Percentiles rank a stretch among this genome's conserved stretches.
These are phyloP conservation scores for Aspergillus bertholletiae DNA, from an alignment of 495 filamentous ascomycete genomes.

Conservation along the genomic window DNA sequence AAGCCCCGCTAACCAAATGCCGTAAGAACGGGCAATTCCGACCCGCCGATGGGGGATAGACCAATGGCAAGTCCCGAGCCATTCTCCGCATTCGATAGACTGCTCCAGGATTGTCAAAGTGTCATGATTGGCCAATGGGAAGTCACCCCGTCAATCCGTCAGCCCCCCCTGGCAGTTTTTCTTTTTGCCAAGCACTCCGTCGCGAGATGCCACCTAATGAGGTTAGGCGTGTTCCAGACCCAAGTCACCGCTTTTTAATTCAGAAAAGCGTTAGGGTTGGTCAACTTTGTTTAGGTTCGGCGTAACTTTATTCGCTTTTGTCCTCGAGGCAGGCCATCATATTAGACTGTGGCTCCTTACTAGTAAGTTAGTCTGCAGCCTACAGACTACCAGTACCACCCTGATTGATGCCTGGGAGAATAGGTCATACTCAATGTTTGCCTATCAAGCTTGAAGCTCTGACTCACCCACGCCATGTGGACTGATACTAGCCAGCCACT, in stretches of 20 bases:
- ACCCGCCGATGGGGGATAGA: neutral
- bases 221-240: constrained; percentile 8
- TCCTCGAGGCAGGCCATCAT: too few species aligned
- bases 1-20: constrained; percentile 1
- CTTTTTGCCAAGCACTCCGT: constrained; percentile 6
- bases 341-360: too few species aligned
- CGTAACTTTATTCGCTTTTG: constrained; percentile 7
- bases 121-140: constrained; percentile 7
- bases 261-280: neutral
- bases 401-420: neutral
- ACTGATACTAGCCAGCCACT: neutral
- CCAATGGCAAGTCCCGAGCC: constrained; percentile 9
- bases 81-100: constrained; percentile 19
- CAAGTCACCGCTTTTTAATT: constrained; percentile 12
- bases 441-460: neutral
- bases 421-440: neutral
- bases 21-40: constrained; percentile 9
- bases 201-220: constrained; percentile 18
- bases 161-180: neutral
- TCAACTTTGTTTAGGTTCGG: constrained; percentile 11
- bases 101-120: constrained; percentile 2
- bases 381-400: too few species aligned
- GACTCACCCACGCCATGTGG: constrained; percentile 4
- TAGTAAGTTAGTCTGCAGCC: too few species aligned
- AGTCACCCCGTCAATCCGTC: neutral